phyloP scores from a whole-genome alignment of 78 protist species.

The slime mould (Dictyostelium discoideum) region dicty_2.7 NC_007089.4:4237501-4238000 shows the following conservation, averaged over 20 bases:
- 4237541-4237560: slow-evolving; percentile 51
- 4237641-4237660: slow-evolving; percentile 61
- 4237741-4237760: slow-evolving; percentile 45
- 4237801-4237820: slow-evolving; percentile 33
- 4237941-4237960: background rate
- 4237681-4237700: too few relatives aligned
- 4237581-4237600: slow-evolving; percentile 55
- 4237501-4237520: slow-evolving; percentile 43
- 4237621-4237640: slow-evolving; percentile 50
- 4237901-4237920: slow-evolving; percentile 36
- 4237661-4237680: background rate
- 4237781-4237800: slow-evolving; percentile 62
- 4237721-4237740: background rate
- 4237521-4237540: slow-evolving; percentile 19
- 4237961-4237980: background rate
- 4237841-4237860: slow-evolving; percentile 46
- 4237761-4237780: slow-evolving; percentile 60
- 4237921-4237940: slow-evolving; percentile 12
- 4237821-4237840: slow-evolving; percentile 77
- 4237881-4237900: slow-evolving; percentile 7
- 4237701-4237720: too few relatives aligned
- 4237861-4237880: slow-evolving; percentile 18
- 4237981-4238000: background rate
- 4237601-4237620: slow-evolving; percentile 36
- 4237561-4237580: slow-evolving; percentile 54